These are phyloP conservation scores for Pythium oligandrum DNA, from an alignment of 352 stramenopile genomes.

Conservation along the genomic window DNA sequence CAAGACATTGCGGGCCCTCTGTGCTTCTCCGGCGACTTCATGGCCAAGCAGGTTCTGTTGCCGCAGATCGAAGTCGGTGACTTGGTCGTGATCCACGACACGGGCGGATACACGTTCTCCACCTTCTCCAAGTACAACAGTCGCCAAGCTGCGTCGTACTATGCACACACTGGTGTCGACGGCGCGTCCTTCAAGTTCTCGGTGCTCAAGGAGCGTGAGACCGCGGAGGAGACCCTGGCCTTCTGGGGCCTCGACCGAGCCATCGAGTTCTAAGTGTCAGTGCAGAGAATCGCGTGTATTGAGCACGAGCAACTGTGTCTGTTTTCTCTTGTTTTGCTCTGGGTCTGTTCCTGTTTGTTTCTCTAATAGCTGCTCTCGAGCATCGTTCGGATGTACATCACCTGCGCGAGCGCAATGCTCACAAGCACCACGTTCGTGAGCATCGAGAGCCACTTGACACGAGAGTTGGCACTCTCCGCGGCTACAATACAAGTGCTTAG, in stretches of 20 bases:
- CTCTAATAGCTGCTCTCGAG: conserved; percentile 70
- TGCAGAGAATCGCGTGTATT: not conserved
- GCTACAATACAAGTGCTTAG: conserved; percentile 20
- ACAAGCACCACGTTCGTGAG: conserved; percentile 77
- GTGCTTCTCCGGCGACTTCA: conserved; percentile 91
- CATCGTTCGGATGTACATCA: conserved; percentile 82
- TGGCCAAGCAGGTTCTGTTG: conserved; percentile 70
- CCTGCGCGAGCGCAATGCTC: conserved; percentile 70
- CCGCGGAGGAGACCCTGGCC: conserved; percentile 50
- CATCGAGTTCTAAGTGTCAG: conserved; percentile 25
- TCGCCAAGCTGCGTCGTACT: conserved; percentile 59
- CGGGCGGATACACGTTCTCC: conserved; percentile 83
- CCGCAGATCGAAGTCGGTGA: conserved; percentile 73
- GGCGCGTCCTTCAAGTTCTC: conserved; percentile 35
- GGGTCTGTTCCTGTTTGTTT: not conserved
- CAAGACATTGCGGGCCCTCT: conserved; percentile 89
- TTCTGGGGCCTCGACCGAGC: conserved; percentile 63
- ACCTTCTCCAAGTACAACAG: conserved; percentile 91
- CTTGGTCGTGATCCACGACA: conserved; percentile 83
- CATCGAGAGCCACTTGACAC: conserved; percentile 82
- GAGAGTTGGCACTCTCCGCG: conserved; percentile 69
- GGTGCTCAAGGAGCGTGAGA: conserved; percentile 65
- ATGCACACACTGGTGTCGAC: conserved; percentile 40
- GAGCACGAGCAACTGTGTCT: not conserved
- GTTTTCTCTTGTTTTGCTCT: not conserved